Evolutionary conservation across 345 rosid species (phyloP), one percentile per base, ranked within the genome.

Genomic region (Raphanus raphanistrum): DNA sequence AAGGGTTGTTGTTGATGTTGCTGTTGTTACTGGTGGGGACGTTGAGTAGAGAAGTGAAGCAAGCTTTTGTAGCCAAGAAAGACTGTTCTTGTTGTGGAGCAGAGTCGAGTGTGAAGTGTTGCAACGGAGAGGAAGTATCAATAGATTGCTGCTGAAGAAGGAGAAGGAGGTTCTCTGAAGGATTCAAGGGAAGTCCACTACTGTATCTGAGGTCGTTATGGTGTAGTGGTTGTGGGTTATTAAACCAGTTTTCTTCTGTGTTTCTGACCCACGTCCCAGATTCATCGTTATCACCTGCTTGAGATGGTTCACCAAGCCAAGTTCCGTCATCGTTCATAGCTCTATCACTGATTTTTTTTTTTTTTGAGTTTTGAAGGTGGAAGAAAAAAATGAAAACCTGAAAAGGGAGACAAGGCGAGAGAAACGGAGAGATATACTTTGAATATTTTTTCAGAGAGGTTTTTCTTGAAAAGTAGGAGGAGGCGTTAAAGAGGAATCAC

Each of bases 171-270:
- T 79, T 81, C 29, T 84, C 87, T 5, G 83, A 59, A 0, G 82
- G 84, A 28, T 74, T 81, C 0, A 82, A 70, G 45, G 76, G 81
- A 45, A 83, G 79, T 2, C 67, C 82, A 73, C 73, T 66, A 12
- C 66, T 77, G 57, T 82, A 87, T 81, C 87, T 82, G 68, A 83
- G 73, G 43, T 87, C 86, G 29, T 10, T 45, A 2, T 81, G 80
- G 61, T 43, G 50, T 45, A 45, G 78, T 61, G 17, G 35, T 62
- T 26, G 41, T 68, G 80, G 64, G 70, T 76, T 78, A 50, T 33
- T 69, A 77, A 81, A 86, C 91, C 96, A 87, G 73, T 87, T 91
- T 6, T 81, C 38, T 29, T 88, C 95, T 83, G 80, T 88, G 84
- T 85, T 85, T 77, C 50, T 90, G 80, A 87, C 87, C 82, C 82